Evolutionary conservation across 441 rosid genomes (phyloP).

Genomic region (Erysimum pusillum): DNA sequence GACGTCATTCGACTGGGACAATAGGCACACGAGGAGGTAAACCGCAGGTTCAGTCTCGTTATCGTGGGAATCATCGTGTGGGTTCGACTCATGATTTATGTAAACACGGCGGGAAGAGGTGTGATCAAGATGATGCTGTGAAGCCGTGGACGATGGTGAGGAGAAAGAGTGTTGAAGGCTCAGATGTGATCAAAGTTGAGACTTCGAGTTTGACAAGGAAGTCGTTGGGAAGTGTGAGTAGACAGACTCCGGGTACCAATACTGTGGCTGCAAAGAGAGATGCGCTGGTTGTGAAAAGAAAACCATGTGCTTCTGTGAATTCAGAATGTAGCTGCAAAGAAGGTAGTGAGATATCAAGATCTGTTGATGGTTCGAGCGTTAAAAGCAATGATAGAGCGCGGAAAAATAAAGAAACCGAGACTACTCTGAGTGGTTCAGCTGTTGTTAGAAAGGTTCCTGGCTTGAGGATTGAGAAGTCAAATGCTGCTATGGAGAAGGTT

Average conservation of each 20-base stretch:
- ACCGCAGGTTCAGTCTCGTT: slow-evolving; percentile 49
- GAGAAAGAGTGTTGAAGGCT: slow-evolving; percentile 36
- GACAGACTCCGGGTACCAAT: slow-evolving; percentile 25
- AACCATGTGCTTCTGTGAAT: slow-evolving; percentile 34
- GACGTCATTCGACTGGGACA: slow-evolving; percentile 62
- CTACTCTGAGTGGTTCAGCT: slow-evolving; percentile 28
- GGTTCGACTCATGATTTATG: slow-evolving; percentile 70
- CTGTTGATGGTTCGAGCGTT: slow-evolving; percentile 33
- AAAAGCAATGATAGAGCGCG: slow-evolving; percentile 33
- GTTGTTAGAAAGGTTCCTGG: slow-evolving; percentile 40
- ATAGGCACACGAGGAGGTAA: slow-evolving; percentile 44
- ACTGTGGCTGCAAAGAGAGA: slow-evolving; percentile 32
- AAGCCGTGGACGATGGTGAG: slow-evolving; percentile 33
- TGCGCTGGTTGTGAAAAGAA: slow-evolving; percentile 30
- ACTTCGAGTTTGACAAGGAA: slow-evolving; percentile 40
- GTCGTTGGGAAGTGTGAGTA: slow-evolving; percentile 10
- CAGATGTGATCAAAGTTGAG: slow-evolving; percentile 16
- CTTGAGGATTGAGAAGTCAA: slow-evolving; percentile 26
- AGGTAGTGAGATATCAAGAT: slow-evolving; percentile 25
- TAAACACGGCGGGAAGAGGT: slow-evolving; percentile 52
- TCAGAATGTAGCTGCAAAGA: slow-evolving; percentile 41
- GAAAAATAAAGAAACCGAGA: slow-evolving; percentile 27
- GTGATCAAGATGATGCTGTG: slow-evolving; percentile 37
- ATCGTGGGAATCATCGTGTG: slow-evolving; percentile 51
- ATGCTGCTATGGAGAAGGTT: slow-evolving; percentile 13